phyloP scores from a whole-genome alignment of 129 eudicot species.

The Saposhnikovia divaricata region DNA sequence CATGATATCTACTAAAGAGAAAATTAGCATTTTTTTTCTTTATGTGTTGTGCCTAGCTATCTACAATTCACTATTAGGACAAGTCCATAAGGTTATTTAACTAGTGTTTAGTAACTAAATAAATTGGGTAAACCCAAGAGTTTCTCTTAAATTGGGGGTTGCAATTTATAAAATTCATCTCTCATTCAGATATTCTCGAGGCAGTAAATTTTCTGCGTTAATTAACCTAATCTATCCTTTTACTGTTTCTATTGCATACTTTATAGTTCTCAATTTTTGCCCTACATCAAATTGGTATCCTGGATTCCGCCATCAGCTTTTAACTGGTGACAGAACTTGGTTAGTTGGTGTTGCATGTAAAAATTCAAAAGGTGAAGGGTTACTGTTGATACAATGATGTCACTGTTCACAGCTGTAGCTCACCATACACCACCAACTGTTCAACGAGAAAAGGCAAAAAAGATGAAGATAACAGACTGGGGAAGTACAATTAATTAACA shows the following conservation, averaged over 20 bases:
- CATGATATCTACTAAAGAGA: not conserved
- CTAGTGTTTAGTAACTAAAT: not conserved
- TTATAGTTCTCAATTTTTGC: not conserved
- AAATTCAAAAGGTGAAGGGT: not conserved
- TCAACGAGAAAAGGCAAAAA: not conserved
- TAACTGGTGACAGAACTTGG: not conserved
- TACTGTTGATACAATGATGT: not conserved
- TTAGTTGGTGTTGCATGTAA: not conserved
- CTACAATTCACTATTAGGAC: not conserved
- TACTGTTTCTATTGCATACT: not conserved
- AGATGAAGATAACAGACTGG: not conserved
- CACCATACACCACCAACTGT: not conserved
- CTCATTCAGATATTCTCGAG: not conserved
- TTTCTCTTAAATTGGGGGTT: not conserved
- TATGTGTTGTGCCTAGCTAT: not conserved
- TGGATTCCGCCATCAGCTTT: not conserved
- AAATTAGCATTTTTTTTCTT: not conserved
- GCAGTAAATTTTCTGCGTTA: not conserved
- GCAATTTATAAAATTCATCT: not conserved
- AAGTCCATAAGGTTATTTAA: not conserved
- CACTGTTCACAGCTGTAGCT: conserved; percentile 1
- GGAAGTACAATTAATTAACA: not conserved
- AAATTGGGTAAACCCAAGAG: not conserved
- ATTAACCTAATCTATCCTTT: not conserved
- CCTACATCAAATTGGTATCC: not conserved